Percentiles rank a stretch among this genome's conserved stretches.
phyloP scores from a whole-genome alignment of 768 basidiomycete species.

The Atractiella rhizophila region DNA sequence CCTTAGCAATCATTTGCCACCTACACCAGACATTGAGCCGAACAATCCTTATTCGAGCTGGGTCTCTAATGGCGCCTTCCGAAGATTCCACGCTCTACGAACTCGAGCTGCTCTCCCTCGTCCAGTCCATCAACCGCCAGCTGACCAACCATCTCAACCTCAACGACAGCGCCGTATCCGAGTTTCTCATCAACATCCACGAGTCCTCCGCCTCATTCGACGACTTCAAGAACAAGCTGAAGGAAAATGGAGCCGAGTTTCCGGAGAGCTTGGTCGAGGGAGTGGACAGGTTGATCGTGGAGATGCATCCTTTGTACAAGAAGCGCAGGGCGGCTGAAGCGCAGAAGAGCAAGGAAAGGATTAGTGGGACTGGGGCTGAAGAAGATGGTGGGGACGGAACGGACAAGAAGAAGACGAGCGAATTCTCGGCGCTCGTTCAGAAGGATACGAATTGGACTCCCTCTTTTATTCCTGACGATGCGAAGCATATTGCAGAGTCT shows the following conservation, averaged over 20 bases:
- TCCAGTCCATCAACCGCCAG: constrained; percentile 76
- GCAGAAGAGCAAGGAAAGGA: constrained; percentile 15
- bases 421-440: constrained; percentile 73
- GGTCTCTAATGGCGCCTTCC: background rate
- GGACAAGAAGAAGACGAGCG: constrained; percentile 26
- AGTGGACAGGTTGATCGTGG: constrained; percentile 78
- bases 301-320: constrained; percentile 84
- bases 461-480: constrained; percentile 20
- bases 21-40: too few relatives aligned
- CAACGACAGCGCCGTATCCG: constrained; percentile 77
- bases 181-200: constrained; percentile 80
- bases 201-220: constrained; percentile 49
- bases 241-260: constrained; percentile 49
- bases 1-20: too few relatives aligned
- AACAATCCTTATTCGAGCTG: too few relatives aligned
- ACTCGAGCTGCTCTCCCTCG: constrained; percentile 74
- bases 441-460: constrained; percentile 45
- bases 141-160: constrained; percentile 18
- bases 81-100: constrained; percentile 43
- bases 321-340: constrained; percentile 28
- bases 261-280: constrained; percentile 75
- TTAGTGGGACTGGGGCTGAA: constrained; percentile 14
- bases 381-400: constrained; percentile 14
- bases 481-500: constrained; percentile 18
- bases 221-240: constrained; percentile 57